A percentile compares a stretch with the other conserved stretches of the same genome.
Evolutionary conservation across 805 yeast species (phyloP).

Genomic region (Lipomyces sp.): DNA sequence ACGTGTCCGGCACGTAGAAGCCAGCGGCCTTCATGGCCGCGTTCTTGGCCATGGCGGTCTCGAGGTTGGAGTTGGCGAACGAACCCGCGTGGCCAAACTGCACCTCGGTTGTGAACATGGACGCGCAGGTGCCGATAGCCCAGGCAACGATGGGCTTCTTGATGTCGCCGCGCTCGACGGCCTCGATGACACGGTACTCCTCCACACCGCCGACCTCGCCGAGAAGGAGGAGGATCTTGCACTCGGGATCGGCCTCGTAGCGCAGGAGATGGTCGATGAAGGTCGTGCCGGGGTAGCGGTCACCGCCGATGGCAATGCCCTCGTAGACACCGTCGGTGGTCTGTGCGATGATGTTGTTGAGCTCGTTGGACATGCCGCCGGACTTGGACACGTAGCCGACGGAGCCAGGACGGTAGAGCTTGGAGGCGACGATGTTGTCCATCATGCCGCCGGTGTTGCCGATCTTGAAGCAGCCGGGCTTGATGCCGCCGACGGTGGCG

Average conservation of each 20-base stretch:
- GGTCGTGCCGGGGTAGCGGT: slow-evolving; percentile 70
- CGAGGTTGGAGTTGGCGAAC: slow-evolving; percentile 65
- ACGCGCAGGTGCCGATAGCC: slow-evolving; percentile 69
- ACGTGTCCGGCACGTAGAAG: slow-evolving; percentile 81
- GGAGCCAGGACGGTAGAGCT: slow-evolving; percentile 49
- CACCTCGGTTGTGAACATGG: slow-evolving; percentile 65
- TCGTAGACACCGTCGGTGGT: slow-evolving; percentile 48
- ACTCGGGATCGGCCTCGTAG: slow-evolving; percentile 59
- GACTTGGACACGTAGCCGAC: slow-evolving; percentile 49
- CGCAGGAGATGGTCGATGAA: slow-evolving; percentile 66
- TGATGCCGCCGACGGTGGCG: slow-evolving; percentile 50
- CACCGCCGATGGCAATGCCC: slow-evolving; percentile 72
- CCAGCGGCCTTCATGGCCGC: slow-evolving; percentile 89
- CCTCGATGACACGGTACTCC: slow-evolving; percentile 67
- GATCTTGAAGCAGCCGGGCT: slow-evolving; percentile 49
- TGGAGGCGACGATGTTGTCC: slow-evolving; percentile 49
- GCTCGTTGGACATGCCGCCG: slow-evolving; percentile 50
- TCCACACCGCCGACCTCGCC: slow-evolving; percentile 75
- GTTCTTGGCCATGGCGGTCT: slow-evolving; percentile 64
- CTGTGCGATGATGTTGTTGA: slow-evolving; percentile 46
- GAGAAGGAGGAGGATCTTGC: slow-evolving; percentile 62
- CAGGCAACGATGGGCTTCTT: slow-evolving; percentile 69
- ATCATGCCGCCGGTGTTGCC: slow-evolving; percentile 52
- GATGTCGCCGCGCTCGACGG: slow-evolving; percentile 60
- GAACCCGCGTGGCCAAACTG: slow-evolving; percentile 68